These are phyloP conservation scores for Cavenderia fasciculata DNA, from an alignment of 78 protist genomes.

Conservation along the genomic window DNA sequence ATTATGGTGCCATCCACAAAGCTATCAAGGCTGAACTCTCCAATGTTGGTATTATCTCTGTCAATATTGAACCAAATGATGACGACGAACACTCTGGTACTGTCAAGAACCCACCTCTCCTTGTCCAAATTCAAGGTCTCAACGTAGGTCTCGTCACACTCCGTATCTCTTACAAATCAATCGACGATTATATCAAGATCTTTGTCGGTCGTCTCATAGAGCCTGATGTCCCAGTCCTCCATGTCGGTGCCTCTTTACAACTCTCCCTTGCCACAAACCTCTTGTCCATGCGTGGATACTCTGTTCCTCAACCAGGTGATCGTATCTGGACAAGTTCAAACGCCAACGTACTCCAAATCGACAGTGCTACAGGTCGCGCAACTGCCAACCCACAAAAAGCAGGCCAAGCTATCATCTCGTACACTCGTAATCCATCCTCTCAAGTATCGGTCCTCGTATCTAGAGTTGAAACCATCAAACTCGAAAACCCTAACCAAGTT, in stretches of 20 bases:
- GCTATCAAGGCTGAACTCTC: constrained; percentile 16
- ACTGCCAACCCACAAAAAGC: background rate
- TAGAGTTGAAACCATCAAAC: constrained; percentile 4
- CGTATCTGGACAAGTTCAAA: constrained; percentile 20
- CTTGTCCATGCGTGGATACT: constrained; percentile 11
- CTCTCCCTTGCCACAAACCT: constrained; percentile 13
- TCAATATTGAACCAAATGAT: constrained; percentile 1
- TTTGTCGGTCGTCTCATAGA: constrained; percentile 71
- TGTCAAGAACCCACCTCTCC: background rate
- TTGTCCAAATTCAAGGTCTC: constrained; percentile 19
- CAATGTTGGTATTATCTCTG: constrained; percentile 43
- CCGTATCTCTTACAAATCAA: constrained; percentile 38
- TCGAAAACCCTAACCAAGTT: constrained; percentile 23
- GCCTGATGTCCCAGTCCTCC: constrained; percentile 35
- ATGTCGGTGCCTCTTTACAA: constrained; percentile 19
- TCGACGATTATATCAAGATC: constrained; percentile 60
- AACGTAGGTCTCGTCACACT: constrained; percentile 61
- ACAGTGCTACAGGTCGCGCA: constrained; percentile 18
- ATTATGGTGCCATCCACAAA: constrained; percentile 2
- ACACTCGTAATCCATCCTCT: constrained; percentile 50
- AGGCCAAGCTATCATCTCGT: constrained; percentile 21
- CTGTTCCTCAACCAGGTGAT: background rate
- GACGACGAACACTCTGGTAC: background rate
- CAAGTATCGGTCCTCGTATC: constrained; percentile 8
- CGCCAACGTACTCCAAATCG: constrained; percentile 3